Percentiles rank a stretch among this genome's conserved stretches.
Conservation (phyloP, 768 basidiomycete genomes). For the Gloeopeniophorella convolvens region DNA sequence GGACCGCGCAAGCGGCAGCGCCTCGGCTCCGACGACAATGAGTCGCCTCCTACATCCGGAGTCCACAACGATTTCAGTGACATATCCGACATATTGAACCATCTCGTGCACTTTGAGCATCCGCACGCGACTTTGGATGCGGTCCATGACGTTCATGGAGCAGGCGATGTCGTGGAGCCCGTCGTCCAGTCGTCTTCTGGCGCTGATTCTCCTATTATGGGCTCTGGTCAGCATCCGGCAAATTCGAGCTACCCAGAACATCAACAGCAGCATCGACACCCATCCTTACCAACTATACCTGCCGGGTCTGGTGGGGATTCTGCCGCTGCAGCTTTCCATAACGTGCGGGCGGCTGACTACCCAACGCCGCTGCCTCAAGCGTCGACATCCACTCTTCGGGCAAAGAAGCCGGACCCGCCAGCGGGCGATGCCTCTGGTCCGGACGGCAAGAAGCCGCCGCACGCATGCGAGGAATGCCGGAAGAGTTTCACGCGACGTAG, state of each 20-base stretch:
- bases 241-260: constrained; percentile 1
- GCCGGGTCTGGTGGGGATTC: not conserved
- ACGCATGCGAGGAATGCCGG: constrained; percentile 68
- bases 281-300: not conserved
- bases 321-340: constrained; percentile 4
- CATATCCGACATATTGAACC: constrained; percentile 72
- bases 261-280: constrained; percentile 9
- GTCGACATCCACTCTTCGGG: constrained; percentile 7
- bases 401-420: constrained; percentile 20
- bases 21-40: constrained; percentile 26
- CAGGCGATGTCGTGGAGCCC: constrained; percentile 15
- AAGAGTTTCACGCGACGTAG: constrained; percentile 81
- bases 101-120: constrained; percentile 65
- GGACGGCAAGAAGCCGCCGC: constrained; percentile 33
- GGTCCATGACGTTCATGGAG: constrained; percentile 1
- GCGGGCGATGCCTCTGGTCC: constrained; percentile 23
- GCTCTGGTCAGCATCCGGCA: not conserved
- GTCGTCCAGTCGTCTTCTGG: constrained; percentile 8
- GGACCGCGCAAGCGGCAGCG: constrained; percentile 22
- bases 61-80: constrained; percentile 66
- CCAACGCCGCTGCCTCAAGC: constrained; percentile 5
- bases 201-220: constrained; percentile 8
- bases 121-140: constrained; percentile 30
- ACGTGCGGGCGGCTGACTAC: not conserved
- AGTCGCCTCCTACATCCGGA: constrained; percentile 33